A percentile compares a stretch with the other conserved stretches of the same genome.
Evolutionary conservation across 1,284 basidiomycete species (phyloP).

Genomic region (Boletus semigastroideus): DNA sequence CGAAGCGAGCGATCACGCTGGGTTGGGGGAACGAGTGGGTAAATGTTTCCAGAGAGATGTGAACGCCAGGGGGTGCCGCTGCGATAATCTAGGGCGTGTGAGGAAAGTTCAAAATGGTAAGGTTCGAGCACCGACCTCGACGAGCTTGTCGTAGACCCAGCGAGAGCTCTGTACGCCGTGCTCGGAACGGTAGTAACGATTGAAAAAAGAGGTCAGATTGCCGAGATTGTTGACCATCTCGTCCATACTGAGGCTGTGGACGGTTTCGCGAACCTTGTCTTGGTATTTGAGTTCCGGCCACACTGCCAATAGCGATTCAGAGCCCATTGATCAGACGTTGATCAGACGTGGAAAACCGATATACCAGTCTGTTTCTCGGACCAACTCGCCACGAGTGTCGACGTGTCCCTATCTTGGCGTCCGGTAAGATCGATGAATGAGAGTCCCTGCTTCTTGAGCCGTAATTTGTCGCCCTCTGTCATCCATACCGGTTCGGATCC

Average conservation of each 20-base stretch:
- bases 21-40: slow-evolving; percentile 60
- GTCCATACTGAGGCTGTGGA: slow-evolving; percentile 2
- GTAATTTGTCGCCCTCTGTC: slow-evolving; percentile 25
- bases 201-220: slow-evolving; percentile 21
- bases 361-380: slow-evolving; percentile 6
- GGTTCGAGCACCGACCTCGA: slow-evolving; percentile 4
- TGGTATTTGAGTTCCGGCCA: slow-evolving; percentile 20
- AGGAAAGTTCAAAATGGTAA: not conserved
- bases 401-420: slow-evolving; percentile 1
- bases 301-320: not conserved
- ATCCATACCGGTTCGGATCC: slow-evolving; percentile 19
- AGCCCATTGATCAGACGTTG: too few relatives aligned
- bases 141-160: slow-evolving; percentile 21
- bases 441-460: slow-evolving; percentile 13
- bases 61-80: slow-evolving; percentile 11
- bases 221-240: slow-evolving; percentile 14
- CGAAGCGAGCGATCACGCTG: slow-evolving; percentile 50
- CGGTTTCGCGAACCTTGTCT: slow-evolving; percentile 11
- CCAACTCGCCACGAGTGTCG: not conserved
- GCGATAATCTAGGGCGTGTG: slow-evolving; percentile 10
- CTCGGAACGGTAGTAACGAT: slow-evolving; percentile 22
- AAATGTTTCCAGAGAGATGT: slow-evolving; percentile 36
- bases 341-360: not conserved
- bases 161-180: slow-evolving; percentile 17
- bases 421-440: slow-evolving; percentile 23